Percentiles rank a stretch among this genome's conserved stretches.
These are phyloP conservation scores for Ormosia emarginata DNA, from an alignment of 306 rosid species.

Conservation along the genomic window DNA sequence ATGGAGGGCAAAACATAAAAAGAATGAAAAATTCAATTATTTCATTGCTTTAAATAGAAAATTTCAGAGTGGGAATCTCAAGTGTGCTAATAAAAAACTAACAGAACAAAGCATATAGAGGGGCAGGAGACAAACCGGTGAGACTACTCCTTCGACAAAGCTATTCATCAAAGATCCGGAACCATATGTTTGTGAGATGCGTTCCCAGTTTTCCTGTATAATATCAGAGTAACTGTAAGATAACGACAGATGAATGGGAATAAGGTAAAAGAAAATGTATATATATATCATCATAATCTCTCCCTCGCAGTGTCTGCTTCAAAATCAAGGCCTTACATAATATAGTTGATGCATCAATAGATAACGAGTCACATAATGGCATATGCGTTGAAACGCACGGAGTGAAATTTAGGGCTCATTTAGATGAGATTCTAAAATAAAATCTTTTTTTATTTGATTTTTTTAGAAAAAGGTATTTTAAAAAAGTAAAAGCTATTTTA, in stretches of 20 bases:
- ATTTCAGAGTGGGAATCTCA: neutral
- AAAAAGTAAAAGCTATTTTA: too few relatives aligned
- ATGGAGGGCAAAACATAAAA: neutral
- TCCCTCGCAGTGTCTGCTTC: neutral
- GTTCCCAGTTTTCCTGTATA: constrained; percentile 75
- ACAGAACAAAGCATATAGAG: neutral
- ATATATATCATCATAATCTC: neutral
- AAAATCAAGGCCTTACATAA: neutral
- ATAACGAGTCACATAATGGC: neutral
- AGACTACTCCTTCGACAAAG: constrained; percentile 63
- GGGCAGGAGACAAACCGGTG: constrained; percentile 64
- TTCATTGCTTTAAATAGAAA: neutral
- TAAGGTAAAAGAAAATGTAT: neutral
- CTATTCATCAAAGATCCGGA: constrained; percentile 70
- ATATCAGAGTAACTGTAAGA: neutral
- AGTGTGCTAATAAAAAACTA: neutral
- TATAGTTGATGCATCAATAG: neutral
- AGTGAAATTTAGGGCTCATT: neutral
- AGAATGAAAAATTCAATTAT: neutral
- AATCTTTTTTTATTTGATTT: too few relatives aligned
- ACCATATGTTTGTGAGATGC: constrained; percentile 58
- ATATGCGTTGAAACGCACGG: neutral
- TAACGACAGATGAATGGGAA: neutral
- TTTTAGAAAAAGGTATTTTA: too few relatives aligned
- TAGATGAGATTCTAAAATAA: too few relatives aligned